Evolutionary conservation across 225 moss, liverwort and hornwort species (phyloP), one percentile per base, ranked within the genome.

Genomic region (Pleurozium schreberi): DNA sequence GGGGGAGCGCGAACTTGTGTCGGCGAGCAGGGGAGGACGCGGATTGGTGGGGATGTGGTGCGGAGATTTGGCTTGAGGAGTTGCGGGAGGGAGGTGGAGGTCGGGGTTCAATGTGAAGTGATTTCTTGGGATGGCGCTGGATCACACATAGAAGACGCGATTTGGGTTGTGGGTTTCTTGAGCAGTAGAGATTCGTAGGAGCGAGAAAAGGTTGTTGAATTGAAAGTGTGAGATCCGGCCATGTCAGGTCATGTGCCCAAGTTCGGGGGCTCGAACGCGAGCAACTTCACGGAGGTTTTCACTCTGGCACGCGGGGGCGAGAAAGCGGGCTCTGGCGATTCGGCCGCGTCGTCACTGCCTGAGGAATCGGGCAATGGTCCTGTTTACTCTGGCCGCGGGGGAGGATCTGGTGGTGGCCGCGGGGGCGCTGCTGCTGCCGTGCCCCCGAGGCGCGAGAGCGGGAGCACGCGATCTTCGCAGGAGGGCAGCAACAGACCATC

Each of bases 211-310:
- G 52, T n/a, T 28, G 45, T n/a, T 62, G 70, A n/a, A 70, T 81
- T 81, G 84, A 25, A 13, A 31, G 68, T 27, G 55, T 17, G 79
- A 87, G 84, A 82, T 80, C 53, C 80, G 80, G 87, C 43, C n/a
- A 93, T 93, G 93, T 71, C 91, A 65, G 93, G 93, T 10, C 93
- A 82, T 83, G 93, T 89, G 82, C 93, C 93, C 30, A 89, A 93
- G 91, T 91, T 74, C 30, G 88, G 78, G 40, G 85, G 36, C 21
- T 34, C 75, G 13, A 87, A 89, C 85, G 87, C 42, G 59, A 82
- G 50, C 57, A 87, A 87, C 67, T 92, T 91, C 22, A 89, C 92
- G 7, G 92, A 92, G 85, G 87, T 40, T 49, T 89, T 85, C 60
- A 64, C 87, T 70, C 82, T 91, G 27, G 92, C 92, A 18, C 87